phyloP scores from a whole-genome alignment of 179 eudicot species.

The Nepenthes alata region DNA sequence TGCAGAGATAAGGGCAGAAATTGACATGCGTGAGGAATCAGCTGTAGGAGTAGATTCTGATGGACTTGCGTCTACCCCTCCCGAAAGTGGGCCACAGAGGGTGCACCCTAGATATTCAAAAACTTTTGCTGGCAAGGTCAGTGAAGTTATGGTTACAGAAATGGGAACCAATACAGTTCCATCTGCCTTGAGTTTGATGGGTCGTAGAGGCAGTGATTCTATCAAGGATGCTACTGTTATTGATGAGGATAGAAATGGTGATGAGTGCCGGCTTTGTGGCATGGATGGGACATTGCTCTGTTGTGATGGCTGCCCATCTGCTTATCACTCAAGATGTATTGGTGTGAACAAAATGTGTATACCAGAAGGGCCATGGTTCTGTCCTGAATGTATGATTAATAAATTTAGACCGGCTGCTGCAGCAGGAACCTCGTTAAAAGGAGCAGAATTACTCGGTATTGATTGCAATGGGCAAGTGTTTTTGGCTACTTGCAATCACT shows the following conservation, averaged over 20 bases:
- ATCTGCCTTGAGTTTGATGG: constrained; percentile 7
- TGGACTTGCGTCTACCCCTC: constrained; percentile 14
- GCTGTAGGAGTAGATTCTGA: constrained; percentile 62
- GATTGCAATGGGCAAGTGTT: constrained; percentile 67
- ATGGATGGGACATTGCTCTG: constrained; percentile 89
- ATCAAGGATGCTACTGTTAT: constrained; percentile 18
- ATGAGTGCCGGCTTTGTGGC: constrained; percentile 89
- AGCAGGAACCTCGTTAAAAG: constrained; percentile 48
- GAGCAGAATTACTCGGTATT: constrained; percentile 66
- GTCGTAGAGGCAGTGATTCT: constrained; percentile 8
- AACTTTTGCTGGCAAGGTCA: constrained; percentile 36
- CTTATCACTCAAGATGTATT: constrained; percentile 90
- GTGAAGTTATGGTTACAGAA: constrained; percentile 18
- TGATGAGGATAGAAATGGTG: constrained; percentile 61
- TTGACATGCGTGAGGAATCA: constrained; percentile 59
- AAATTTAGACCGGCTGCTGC: constrained; percentile 36
- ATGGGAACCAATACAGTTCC: constrained; percentile 12
- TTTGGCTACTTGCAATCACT: constrained; percentile 68
- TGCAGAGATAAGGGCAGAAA: constrained; percentile 68
- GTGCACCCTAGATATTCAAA: constrained; percentile 47
- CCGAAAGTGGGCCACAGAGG: constrained; percentile 41
- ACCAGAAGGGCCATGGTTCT: constrained; percentile 81
- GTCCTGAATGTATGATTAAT: constrained; percentile 73
- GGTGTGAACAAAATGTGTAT: constrained; percentile 63
- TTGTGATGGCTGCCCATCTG: constrained; percentile 97